Evolutionary conservation across 23 red algal genomes (phyloP), one percentile per base, ranked within the genome.

Genomic region (Pyropia haitanensis): DNA sequence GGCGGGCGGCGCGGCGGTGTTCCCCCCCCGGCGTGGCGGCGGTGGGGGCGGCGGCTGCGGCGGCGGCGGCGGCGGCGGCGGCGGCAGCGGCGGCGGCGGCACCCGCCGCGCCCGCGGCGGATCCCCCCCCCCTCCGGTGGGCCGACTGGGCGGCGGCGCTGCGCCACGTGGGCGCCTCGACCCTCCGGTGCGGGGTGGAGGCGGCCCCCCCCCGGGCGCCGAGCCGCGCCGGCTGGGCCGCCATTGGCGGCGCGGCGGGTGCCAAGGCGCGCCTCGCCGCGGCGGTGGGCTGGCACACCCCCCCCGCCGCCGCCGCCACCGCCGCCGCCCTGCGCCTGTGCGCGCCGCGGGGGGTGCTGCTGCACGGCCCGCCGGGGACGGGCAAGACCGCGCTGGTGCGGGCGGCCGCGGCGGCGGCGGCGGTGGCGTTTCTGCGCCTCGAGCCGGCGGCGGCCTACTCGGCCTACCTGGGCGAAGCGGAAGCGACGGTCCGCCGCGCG

Each of bases 341-440:
- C 17, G 67, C 90, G 0, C 84, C 94, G 15, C 83, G 94, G 2
- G 94, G 85, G 21, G 77, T 98, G 32, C 26, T 98, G 19, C 61
- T 98, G 17, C 51, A 90, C 46, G 94, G 94, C 0, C 94, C 94
- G 10, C 94, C 94, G 7, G 94, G 94, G 27, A 85, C 77, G 22
- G 68, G 85, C 30, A 98, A 98, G 50, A 98, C 94, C 12, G 65
- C 72, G 6, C 70, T 98, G 28, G 86, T 85, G 2, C 76, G 86
- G 1, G 78, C 88, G 5, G 79, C 75, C 18, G 82, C 82, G 18
- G 79, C 69, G 20, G 51, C 64, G 7, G 78, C 68, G 10, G 26
- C 49, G 8, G 70, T 75, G 3, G 27, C 72, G 0, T 90, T 98
- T 29, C 31, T 98, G 26, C 49, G 57, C 16, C 57, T 91, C 18